Evolutionary conservation across 306 rosid genomes (phyloP).

Genomic region (Oxytropis ochrocephala): DNA sequence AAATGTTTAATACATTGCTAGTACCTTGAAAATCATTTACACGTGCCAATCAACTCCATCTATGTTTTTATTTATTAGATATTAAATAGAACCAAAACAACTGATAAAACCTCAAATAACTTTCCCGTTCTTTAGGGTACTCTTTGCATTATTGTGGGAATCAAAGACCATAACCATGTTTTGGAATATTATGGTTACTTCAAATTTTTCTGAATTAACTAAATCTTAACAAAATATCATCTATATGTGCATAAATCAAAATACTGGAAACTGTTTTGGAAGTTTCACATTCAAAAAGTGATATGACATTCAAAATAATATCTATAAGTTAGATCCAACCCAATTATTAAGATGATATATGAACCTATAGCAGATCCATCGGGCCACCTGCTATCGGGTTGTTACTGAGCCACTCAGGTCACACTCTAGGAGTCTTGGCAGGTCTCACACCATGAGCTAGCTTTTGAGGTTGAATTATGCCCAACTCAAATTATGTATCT

Average conservation of each 20-base stretch:
- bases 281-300: too few species aligned
- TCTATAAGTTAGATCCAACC: too few species aligned
- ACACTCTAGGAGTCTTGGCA: too few species aligned
- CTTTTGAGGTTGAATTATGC: too few species aligned
- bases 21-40: too few species aligned
- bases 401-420: too few species aligned
- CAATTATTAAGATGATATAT: too few species aligned
- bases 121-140: not conserved
- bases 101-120: not conserved
- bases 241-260: not conserved
- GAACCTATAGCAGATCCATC: too few species aligned
- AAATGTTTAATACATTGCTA: not conserved
- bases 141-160: not conserved
- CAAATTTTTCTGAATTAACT: not conserved
- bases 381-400: too few species aligned
- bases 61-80: not conserved
- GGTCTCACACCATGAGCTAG: too few species aligned
- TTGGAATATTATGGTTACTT: constrained; percentile 1
- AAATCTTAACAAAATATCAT: not conserved
- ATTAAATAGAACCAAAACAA: not conserved
- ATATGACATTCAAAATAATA: too few species aligned
- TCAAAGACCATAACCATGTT: not conserved
- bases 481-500: too few species aligned
- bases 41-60: not conserved
- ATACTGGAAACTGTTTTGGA: not conserved